Evolutionary conservation across 2,329 filamentous ascomycete genomes (phyloP).

Genomic region (Helotiales sp.): DNA sequence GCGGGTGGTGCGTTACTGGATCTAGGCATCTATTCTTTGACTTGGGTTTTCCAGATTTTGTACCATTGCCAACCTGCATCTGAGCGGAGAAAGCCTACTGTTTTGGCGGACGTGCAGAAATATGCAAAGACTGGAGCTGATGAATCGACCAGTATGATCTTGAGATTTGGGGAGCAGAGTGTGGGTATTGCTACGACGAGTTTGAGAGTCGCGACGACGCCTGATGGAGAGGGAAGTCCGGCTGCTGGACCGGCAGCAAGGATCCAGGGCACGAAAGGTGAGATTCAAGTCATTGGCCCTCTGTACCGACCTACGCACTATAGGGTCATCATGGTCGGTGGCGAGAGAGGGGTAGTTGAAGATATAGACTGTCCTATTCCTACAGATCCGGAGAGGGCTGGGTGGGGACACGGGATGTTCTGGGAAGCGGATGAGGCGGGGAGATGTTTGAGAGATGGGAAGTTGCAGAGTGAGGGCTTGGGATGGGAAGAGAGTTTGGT

Average conservation of each 20-base stretch:
- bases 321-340: slow-evolving; percentile 54
- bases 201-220: slow-evolving; percentile 45
- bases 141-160: slow-evolving; percentile 65
- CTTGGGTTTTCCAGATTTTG: slow-evolving; percentile 74
- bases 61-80: slow-evolving; percentile 64
- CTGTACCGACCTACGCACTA: slow-evolving; percentile 61
- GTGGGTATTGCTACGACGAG: slow-evolving; percentile 63
- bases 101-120: slow-evolving; percentile 61
- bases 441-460: slow-evolving; percentile 65
- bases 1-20: slow-evolving; percentile 72
- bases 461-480: slow-evolving; percentile 63
- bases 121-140: slow-evolving; percentile 66
- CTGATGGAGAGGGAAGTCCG: slow-evolving; percentile 51
- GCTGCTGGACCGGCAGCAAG: slow-evolving; percentile 60
- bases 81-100: slow-evolving; percentile 53
- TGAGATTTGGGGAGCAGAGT: slow-evolving; percentile 63
- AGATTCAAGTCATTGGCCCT: slow-evolving; percentile 66
- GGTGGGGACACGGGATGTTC: slow-evolving; percentile 67
- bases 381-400: slow-evolving; percentile 41
- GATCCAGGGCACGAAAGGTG: slow-evolving; percentile 69
- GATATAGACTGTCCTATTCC: slow-evolving; percentile 50
- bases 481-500: slow-evolving; percentile 66
- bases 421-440: slow-evolving; percentile 74
- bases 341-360: slow-evolving; percentile 42
- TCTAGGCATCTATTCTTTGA: slow-evolving; percentile 71